These are phyloP conservation scores for Clitopilus passeckerianus DNA, from an alignment of 768 basidiomycete species.

Conservation along the genomic window DNA sequence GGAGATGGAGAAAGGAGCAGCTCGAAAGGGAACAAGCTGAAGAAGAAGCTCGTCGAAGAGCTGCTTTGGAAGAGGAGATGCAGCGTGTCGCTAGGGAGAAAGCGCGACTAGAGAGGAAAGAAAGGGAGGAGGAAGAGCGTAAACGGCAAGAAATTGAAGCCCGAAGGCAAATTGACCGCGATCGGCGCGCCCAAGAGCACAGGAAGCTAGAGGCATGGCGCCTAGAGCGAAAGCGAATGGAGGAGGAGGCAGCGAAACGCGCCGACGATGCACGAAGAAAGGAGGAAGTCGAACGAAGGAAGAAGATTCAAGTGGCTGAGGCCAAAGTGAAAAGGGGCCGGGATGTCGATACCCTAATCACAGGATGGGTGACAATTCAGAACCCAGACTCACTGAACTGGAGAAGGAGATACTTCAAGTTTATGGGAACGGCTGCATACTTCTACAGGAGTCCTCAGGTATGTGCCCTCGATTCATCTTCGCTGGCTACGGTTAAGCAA, in stretches of 20 bases:
- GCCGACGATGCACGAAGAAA: conserved; percentile 36
- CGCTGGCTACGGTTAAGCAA: not conserved
- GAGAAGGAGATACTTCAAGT: conserved; percentile 63
- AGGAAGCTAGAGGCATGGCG: conserved; percentile 49
- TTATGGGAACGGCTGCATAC: conserved; percentile 38
- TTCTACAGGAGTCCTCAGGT: conserved; percentile 53
- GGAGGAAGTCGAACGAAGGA: conserved; percentile 38
- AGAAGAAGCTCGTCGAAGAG: conserved; percentile 35
- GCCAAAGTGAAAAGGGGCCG: conserved; percentile 33
- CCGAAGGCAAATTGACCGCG: conserved; percentile 39
- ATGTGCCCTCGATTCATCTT: conserved; percentile 8
- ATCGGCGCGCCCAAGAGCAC: conserved; percentile 46
- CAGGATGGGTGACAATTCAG: conserved; percentile 63
- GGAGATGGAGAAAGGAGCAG: conserved; percentile 34
- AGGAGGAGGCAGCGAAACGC: conserved; percentile 38
- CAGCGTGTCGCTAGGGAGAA: conserved; percentile 29
- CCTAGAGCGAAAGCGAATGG: conserved; percentile 37
- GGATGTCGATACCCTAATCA: conserved; percentile 28
- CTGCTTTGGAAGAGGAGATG: conserved; percentile 35
- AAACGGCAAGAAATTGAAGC: conserved; percentile 39
- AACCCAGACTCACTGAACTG: conserved; percentile 47
- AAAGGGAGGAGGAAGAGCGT: conserved; percentile 42
- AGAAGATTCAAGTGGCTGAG: conserved; percentile 41
- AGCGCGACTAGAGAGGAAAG: conserved; percentile 31
- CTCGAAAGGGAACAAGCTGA: conserved; percentile 33